A percentile compares a stretch with the other conserved stretches of the same genome.
Evolutionary conservation across 2,329 filamentous ascomycete species (phyloP).

Genomic region (Talaromyces sp.): DNA sequence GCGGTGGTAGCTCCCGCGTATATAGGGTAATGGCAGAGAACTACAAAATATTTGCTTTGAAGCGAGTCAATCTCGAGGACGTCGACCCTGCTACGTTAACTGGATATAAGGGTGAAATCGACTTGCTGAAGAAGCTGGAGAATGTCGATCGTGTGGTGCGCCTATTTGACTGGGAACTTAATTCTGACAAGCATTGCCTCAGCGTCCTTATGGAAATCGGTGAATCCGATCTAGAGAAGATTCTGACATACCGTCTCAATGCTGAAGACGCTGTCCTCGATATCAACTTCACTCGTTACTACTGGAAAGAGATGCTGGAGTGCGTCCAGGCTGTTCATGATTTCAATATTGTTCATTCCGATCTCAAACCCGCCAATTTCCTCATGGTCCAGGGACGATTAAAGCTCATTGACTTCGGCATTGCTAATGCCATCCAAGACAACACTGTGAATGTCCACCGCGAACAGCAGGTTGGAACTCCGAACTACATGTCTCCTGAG

Average conservation of each 20-base stretch:
- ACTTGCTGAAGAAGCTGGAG: constrained; percentile 78
- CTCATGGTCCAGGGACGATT: constrained; percentile 85
- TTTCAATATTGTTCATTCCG: constrained; percentile 91
- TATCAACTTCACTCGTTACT: constrained; percentile 88
- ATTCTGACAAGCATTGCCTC: constrained; percentile 85
- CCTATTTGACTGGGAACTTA: constrained; percentile 89
- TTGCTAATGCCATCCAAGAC: constrained; percentile 96
- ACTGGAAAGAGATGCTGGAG: constrained; percentile 99
- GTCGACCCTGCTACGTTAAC: constrained; percentile 81
- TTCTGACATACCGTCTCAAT: constrained; percentile 74
- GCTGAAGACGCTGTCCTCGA: constrained; percentile 77
- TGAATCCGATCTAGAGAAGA: constrained; percentile 86
- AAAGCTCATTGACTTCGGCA: constrained; percentile 98
- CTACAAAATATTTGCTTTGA: constrained; percentile 90
- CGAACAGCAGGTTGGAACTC: constrained; percentile 91
- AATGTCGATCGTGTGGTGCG: constrained; percentile 89
- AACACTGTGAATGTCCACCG: constrained; percentile 97
- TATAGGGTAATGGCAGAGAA: constrained; percentile 98
- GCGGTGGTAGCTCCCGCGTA: constrained; percentile 90
- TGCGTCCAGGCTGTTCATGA: constrained; percentile 88
- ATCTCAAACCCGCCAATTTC: constrained; percentile 97
- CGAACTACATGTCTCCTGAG: constrained; percentile 98
- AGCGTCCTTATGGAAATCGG: constrained; percentile 97
- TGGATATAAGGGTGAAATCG: constrained; percentile 94
- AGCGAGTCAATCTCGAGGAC: constrained; percentile 87